Conservation (phyloP, 163 green algal genomes). For the Chlorella variabilis region DNA sequence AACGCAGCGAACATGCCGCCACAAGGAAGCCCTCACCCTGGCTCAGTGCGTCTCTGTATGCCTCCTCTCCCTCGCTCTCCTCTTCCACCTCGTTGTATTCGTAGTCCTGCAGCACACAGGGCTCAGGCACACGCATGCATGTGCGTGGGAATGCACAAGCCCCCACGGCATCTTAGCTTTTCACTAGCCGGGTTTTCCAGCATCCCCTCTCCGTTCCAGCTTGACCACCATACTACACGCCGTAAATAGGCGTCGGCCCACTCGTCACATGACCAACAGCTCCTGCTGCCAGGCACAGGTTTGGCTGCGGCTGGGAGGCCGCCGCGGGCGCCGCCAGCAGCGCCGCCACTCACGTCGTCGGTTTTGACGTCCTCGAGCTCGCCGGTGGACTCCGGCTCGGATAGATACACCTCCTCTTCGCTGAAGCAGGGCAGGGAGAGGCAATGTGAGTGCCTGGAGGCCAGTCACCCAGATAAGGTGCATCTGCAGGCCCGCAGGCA, state of each 20-base stretch:
- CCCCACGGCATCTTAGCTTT: too few species aligned
- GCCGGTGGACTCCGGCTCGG: slow-evolving; percentile 32
- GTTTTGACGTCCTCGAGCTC: slow-evolving; percentile 36
- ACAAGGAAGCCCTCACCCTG: slow-evolving; percentile 10
- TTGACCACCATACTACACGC: too few species aligned
- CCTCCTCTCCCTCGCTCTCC: slow-evolving; percentile 16
- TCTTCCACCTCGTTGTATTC: slow-evolving; percentile 36
- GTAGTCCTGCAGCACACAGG: slow-evolving; percentile 43
- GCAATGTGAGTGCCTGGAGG: background rate
- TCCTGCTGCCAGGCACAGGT: too few species aligned
- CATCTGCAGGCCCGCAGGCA: background rate
- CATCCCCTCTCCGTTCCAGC: too few species aligned
- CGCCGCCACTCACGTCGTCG: slow-evolving; percentile 34
- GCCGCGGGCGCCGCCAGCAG: too few species aligned
- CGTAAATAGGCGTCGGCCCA: too few species aligned
- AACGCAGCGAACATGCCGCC: too few species aligned
- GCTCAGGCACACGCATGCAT: too few species aligned
- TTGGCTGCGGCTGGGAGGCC: too few species aligned
- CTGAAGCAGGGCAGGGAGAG: background rate
- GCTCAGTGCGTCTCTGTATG: slow-evolving; percentile 21
- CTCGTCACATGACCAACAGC: too few species aligned
- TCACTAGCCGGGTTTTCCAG: too few species aligned
- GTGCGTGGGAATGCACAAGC: too few species aligned
- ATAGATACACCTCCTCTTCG: slow-evolving; percentile 52
- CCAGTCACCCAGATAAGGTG: background rate